These are phyloP conservation scores for Pestalotiopsis fici DNA, from an alignment of 2,329 filamentous ascomycete genomes.

Conservation along the genomic window DNA sequence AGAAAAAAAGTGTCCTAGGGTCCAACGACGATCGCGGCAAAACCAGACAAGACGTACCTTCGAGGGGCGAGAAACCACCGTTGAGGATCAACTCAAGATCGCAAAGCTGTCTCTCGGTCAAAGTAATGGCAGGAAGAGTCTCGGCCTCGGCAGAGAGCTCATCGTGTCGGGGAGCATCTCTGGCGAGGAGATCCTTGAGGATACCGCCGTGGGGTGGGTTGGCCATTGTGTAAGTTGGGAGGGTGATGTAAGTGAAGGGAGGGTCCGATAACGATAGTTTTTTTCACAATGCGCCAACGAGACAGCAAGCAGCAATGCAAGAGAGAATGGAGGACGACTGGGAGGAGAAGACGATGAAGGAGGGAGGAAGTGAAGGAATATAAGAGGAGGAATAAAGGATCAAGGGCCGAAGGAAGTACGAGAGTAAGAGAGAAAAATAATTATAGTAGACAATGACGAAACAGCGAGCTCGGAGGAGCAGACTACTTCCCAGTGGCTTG, in stretches of 20 bases:
- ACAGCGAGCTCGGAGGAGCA: slow-evolving; percentile 7
- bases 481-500: slow-evolving; percentile 4
- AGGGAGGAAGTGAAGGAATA: not conserved
- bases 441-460: not conserved
- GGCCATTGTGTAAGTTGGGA: slow-evolving; percentile 48
- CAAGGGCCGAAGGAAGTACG: not conserved
- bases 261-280: slow-evolving; percentile 3
- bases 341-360: not conserved
- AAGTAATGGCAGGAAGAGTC: slow-evolving; percentile 77
- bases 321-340: slow-evolving; percentile 11
- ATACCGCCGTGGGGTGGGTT: slow-evolving; percentile 83
- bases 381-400: not conserved
- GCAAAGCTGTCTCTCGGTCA: slow-evolving; percentile 94
- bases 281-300: not conserved
- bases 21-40: not conserved
- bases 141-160: slow-evolving; percentile 85
- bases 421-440: not conserved
- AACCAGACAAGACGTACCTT: slow-evolving; percentile 64
- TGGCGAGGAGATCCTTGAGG: slow-evolving; percentile 96
- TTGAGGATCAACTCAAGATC: slow-evolving; percentile 97
- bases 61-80: slow-evolving; percentile 95
- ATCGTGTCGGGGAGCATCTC: slow-evolving; percentile 81
- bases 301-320: slow-evolving; percentile 3
- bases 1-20: not conserved
- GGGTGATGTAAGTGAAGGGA: not conserved